Evolutionary conservation across 129 eudicot species (phyloP).

Genomic region (Chrysanthemum seticuspe): DNA sequence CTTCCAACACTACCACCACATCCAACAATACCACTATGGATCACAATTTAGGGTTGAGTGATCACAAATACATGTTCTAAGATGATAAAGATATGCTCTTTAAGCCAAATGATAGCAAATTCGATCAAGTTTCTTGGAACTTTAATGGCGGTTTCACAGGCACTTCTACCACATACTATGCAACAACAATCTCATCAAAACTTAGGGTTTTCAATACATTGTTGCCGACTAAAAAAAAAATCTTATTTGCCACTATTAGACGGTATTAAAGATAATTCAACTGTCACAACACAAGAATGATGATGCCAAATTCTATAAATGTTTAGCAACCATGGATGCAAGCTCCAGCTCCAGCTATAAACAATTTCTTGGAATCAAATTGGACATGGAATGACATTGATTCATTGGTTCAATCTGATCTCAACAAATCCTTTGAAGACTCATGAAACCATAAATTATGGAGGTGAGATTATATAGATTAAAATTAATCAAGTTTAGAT

Average conservation of each 20-base stretch:
- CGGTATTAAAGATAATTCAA: conserved; percentile 42
- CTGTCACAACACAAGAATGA: conserved; percentile 32
- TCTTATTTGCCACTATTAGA: conserved; percentile 28
- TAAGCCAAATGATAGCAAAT: conserved; percentile 22
- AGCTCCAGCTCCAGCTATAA: conserved; percentile 21
- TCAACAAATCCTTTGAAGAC: conserved; percentile 69
- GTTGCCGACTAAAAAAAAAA: too few relatives aligned
- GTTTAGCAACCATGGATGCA: conserved; percentile 44
- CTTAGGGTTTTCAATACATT: conserved; percentile 42
- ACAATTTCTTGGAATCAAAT: conserved; percentile 36
- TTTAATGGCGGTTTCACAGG: conserved; percentile 15
- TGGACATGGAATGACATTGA: conserved; percentile 85
- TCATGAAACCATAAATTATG: conserved; percentile 37
- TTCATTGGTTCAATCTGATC: conserved; percentile 48
- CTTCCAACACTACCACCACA: conserved; percentile 22
- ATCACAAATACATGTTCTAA: conserved; percentile 21
- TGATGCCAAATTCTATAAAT: conserved; percentile 22
- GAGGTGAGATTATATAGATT: conserved; percentile 6
- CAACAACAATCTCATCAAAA: conserved; percentile 31
- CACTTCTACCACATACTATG: conserved; percentile 10
- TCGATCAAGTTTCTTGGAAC: conserved; percentile 40
- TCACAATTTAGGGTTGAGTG: conserved; percentile 25
- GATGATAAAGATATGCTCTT: conserved; percentile 20
- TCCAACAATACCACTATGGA: background rate
- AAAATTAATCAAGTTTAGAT: conserved; percentile 26